Conservation (phyloP, 2,329 filamentous ascomycete species). For the Talaromyces sp. region DNA sequence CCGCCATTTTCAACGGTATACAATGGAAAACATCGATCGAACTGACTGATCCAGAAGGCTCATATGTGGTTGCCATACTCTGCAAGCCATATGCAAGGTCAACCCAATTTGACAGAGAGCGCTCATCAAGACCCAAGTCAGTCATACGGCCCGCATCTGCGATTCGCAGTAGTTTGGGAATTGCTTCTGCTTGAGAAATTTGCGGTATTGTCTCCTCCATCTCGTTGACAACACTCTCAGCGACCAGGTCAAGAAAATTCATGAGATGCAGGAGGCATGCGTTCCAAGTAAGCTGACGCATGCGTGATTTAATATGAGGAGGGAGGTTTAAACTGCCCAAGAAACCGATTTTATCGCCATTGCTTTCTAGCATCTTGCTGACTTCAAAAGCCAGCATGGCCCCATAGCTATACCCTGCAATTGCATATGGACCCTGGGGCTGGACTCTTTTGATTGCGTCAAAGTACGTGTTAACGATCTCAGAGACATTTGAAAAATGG, state of each 20-base stretch:
- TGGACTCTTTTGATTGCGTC: slow-evolving; percentile 37
- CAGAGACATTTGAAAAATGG: slow-evolving; percentile 32
- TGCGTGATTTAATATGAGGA: slow-evolving; percentile 42
- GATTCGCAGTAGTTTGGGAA: slow-evolving; percentile 7
- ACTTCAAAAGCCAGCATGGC: slow-evolving; percentile 47
- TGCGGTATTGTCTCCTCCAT: slow-evolving; percentile 12
- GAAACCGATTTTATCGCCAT: slow-evolving; percentile 38
- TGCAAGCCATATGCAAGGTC: background rate
- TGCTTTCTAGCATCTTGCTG: slow-evolving; percentile 39
- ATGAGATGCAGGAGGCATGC: slow-evolving; percentile 35
- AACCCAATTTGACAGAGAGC: background rate
- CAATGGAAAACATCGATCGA: slow-evolving; percentile 21
- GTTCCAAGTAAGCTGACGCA: slow-evolving; percentile 36
- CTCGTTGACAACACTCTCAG: slow-evolving; percentile 22
- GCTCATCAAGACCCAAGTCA: background rate
- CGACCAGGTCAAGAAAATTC: slow-evolving; percentile 36
- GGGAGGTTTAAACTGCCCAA: slow-evolving; percentile 44
- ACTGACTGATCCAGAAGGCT: slow-evolving; percentile 23
- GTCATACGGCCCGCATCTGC: slow-evolving; percentile 1
- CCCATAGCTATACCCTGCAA: slow-evolving; percentile 50
- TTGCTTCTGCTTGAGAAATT: slow-evolving; percentile 11
- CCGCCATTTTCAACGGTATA: background rate
- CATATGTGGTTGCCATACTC: background rate
- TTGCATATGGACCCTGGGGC: slow-evolving; percentile 45
- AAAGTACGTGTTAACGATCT: slow-evolving; percentile 38